A percentile compares a stretch with the other conserved stretches of the same genome.
These are phyloP conservation scores for Russula virescens DNA, from an alignment of 768 basidiomycete species.

Conservation along the genomic window DNA sequence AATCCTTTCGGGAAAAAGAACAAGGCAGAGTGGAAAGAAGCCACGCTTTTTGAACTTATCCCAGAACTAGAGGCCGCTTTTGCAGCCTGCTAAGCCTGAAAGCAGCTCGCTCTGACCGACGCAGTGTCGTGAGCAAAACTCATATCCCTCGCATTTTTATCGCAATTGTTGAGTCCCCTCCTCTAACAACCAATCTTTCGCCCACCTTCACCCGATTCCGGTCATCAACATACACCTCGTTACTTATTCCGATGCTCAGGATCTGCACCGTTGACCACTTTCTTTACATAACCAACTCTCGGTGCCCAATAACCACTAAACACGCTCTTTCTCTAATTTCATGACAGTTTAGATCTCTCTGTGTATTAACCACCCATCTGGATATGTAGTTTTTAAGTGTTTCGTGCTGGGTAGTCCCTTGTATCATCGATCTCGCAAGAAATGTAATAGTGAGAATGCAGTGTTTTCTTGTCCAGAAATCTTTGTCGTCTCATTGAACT, in stretches of 20 bases:
- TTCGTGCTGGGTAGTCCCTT: neutral
- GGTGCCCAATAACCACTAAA: neutral
- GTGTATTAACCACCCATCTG: neutral
- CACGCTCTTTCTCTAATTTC: neutral
- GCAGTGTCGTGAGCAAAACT: neutral
- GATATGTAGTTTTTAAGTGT: conserved; percentile 13
- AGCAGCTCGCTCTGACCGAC: no score
- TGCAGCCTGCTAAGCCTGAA: neutral
- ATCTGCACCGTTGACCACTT: conserved; percentile 10
- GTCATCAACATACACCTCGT: neutral
- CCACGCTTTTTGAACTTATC: conserved; percentile 13
- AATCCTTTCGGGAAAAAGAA: conserved; percentile 15
- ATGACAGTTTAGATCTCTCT: neutral
- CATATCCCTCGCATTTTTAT: neutral
- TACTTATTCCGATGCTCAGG: neutral
- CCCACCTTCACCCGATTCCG: neutral
- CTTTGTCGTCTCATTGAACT: neutral
- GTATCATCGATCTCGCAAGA: neutral
- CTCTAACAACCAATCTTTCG: no score
- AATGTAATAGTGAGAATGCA: neutral
- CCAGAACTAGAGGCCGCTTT: conserved; percentile 1
- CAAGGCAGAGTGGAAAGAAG: conserved; percentile 10
- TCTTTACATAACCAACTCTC: conserved; percentile 4
- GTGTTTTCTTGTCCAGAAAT: neutral
- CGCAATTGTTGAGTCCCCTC: neutral